phyloP scores from a whole-genome alignment of 345 rosid genomes.

The Garcia nutans region DNA sequence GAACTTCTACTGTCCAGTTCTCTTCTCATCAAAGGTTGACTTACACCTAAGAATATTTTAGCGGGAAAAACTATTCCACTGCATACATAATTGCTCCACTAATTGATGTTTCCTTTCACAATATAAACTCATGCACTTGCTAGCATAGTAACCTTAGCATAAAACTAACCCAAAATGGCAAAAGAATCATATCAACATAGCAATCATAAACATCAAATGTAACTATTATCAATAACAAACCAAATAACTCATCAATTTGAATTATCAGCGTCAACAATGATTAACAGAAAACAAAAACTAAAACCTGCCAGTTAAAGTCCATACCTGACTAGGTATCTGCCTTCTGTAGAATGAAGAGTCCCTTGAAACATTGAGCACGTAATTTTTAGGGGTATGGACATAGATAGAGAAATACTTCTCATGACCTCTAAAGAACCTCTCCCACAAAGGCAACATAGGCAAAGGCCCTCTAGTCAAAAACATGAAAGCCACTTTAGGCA shows the following conservation, averaged over 20 bases:
- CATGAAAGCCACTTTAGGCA: conserved; percentile 84
- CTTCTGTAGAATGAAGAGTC: conserved; percentile 64
- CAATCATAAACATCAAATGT: background rate
- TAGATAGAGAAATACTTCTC: conserved; percentile 56
- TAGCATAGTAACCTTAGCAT: background rate
- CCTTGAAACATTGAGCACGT: conserved; percentile 48
- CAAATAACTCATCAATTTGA: background rate
- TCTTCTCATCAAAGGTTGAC: background rate
- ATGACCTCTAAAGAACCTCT: conserved; percentile 75
- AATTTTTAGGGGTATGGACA: conserved; percentile 59
- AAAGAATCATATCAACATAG: background rate
- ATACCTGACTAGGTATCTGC: conserved; percentile 82
- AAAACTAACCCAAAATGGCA: background rate
- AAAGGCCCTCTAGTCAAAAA: conserved; percentile 86
- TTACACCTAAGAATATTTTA: too few relatives aligned
- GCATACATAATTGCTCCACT: background rate
- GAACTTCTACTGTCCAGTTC: background rate
- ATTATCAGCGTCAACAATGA: background rate
- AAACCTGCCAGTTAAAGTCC: background rate
- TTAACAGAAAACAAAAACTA: background rate
- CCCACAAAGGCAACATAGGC: conserved; percentile 89
- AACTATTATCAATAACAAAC: background rate
- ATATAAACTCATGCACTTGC: background rate
- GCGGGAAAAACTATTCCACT: background rate
- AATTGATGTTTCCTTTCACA: background rate